Conservation (phyloP, 2,329 filamentous ascomycete species). For the Zasmidium cellare region DNA sequence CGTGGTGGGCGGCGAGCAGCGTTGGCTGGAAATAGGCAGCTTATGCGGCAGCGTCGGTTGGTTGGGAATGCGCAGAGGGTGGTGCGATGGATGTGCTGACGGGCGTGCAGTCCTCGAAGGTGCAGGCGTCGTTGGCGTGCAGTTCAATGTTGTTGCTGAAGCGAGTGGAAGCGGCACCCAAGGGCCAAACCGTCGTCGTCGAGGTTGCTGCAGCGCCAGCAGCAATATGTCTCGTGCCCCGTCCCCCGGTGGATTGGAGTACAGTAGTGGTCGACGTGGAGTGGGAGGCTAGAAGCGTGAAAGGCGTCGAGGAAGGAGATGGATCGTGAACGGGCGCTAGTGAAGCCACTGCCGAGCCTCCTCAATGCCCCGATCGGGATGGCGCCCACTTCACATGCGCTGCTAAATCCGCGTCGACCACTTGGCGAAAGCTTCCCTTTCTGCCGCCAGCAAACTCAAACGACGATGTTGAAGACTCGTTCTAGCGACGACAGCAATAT, state of each 20-base stretch:
- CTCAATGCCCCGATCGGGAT: neutral
- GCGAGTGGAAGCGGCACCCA: slow-evolving; percentile 8
- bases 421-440: neutral
- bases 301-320: neutral
- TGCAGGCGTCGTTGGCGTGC: neutral
- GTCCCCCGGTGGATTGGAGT: too few species aligned
- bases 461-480: too few species aligned
- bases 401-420: neutral
- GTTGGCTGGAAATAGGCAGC: neutral
- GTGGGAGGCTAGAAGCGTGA: too few species aligned
- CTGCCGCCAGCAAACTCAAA: neutral
- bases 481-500: neutral
- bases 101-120: neutral
- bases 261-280: too few species aligned
- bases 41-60: neutral
- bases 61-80: neutral
- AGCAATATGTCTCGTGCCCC: too few species aligned
- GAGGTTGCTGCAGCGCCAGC: neutral
- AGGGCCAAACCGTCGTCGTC: slow-evolving; percentile 1
- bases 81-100: neutral
- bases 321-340: neutral
- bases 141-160: neutral
- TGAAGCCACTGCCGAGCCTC: too few species aligned
- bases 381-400: neutral
- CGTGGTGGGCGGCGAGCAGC: neutral